Evolutionary conservation across 192 early-diverging fungal genomes (phyloP), one percentile per base, ranked within the genome.

Genomic region (Blastocladiella britannica): DNA sequence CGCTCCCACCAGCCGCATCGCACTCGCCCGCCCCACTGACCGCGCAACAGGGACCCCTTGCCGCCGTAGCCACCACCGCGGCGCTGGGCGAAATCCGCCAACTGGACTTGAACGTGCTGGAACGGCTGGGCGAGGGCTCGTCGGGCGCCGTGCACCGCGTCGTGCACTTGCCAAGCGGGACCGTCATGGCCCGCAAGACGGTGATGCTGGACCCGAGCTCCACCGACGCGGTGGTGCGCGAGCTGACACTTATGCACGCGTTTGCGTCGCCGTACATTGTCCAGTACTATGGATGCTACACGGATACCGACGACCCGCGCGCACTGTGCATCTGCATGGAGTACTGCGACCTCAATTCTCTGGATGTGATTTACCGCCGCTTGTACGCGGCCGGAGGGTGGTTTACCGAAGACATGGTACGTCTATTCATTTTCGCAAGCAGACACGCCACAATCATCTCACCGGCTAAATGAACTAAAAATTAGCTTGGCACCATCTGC

Each of bases 281-380:
- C 28, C 84, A 84, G 28, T 99, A 91, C 65, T 99, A 93, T 63
- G 95, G 95, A 15, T 99, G 89, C 62, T 72, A 84, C 58, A 81
- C 77, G 57, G 86, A 87, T 27, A 77, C 75, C 29, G 82, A 79
- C 30, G 84, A 85, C 64, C n/a, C n/a, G n/a, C n/a, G n/a, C n/a
- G n/a, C n/a, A n/a, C 82, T 99, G 58, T 86, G 82, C 24, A 87
- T 96, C 61, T 95, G 91, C 69, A 87, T 99, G 86, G 95, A 97
- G 73, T 95, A 82, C 66, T 94, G 97, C 90, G 86, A 93, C 65
- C 73, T 87, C 26, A 82, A 89, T 71, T 81, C 26, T 26, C 8
- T 15, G 9, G 23, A 52, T 3, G 2, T 26, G 28, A n/a, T 55
- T 55, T 27, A 23, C 12, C 51, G 4, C 8, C 28, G 23, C 29